Evolutionary conservation across 257 asterid genomes (phyloP), one percentile per base, ranked within the genome.

Genomic region (Ajuga chamaepitys): DNA sequence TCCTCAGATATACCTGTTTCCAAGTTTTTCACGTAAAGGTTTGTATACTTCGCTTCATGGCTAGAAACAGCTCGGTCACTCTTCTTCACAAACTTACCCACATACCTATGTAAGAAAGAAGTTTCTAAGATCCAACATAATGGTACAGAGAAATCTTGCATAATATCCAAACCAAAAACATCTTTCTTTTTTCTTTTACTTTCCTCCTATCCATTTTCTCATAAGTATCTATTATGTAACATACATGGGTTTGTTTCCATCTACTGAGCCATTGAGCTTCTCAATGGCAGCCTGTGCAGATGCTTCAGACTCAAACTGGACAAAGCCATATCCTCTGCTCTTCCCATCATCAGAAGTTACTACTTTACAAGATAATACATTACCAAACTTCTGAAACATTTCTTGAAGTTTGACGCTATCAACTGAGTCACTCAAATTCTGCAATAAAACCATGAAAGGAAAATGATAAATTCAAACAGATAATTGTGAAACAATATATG

Each of bases 291-390:
- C 76, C 57, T 55, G 68, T n/a, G 84, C 89, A 40, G 82, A 78
- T 62, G 51, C 65, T 66, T 78, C 89, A 37, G 79, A 38, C 44
- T 80, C 89, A 74, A 80, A 80, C 68, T 83, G 89, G 66, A 80
- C 84, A 80, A 83, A 83, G 57, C 86, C 89, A 68, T 78, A 81
- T 70, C 89, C 89, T 78, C 67, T 80, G 80, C 89, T 83, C 73
- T 78, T 80, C 58, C 89, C 84, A 73, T 83, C 82, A 28, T 75
- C 84, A 61, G 77, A 67, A 57, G 77, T 70, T 58, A 50, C 82
- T 64, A 80, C 82, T 74, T 83, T 83, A 72, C 89, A 75, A 17
- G 86, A 83, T 56, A 80, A 9, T 30, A 83, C 70, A 47, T 62
- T 72, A 25, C 86, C 89, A 73, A 75, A 83, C 68, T 78, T 70